Evolutionary conservation across 2,329 filamentous ascomycete genomes (phyloP), one percentile per base, ranked within the genome.

Genomic region (Clarireedia homoeocarpa): DNA sequence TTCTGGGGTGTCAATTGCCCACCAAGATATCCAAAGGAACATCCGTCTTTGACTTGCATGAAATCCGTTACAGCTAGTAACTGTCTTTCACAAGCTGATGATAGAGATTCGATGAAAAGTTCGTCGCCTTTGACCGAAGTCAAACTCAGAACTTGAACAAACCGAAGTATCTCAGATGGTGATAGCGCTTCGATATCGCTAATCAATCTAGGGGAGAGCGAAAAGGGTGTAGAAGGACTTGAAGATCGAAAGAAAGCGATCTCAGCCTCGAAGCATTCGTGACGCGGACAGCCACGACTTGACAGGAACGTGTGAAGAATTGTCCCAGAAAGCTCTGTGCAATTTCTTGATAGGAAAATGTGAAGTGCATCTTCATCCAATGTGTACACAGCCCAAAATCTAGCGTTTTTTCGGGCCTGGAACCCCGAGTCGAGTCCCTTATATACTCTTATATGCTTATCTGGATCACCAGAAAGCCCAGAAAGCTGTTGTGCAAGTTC

Each of bases 141-240:
- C 20, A 56, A 26, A 27, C 42, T 39, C 26, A 58, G 39, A 20
- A 24, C 17, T 7, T 56, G 56, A 6, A 58, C 15, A 14, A 58
- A 58, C 17, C 14, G 46, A 4, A 58, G 39, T 15, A 52, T 15
- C 23, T 58, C 56, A 27, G 48, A 38, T 0, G 74, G 74, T 4
- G 74, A 73, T 3, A 76, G 64, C 20, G 60, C 61, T 42, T 73
- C 69, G 34, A 76, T 69, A 61, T 77, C 74, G 27, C 72, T 67
- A 20, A 72, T 62, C 10, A 76, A 52, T 14, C 74, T 70, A 15
- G 71, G 65, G 5, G 72, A 66, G 7, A 67, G 40, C 40, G n/a
- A 23, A 42, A 42, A 20, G 9, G 15, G 14, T 42, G 39, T n/a
- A 20, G 39, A 15, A 17, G 7, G 17, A 7, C 9, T 51, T 45